Evolutionary conservation across 2,329 filamentous ascomycete genomes (phyloP).

Genomic region (Rhynchosporium agropyri): DNA sequence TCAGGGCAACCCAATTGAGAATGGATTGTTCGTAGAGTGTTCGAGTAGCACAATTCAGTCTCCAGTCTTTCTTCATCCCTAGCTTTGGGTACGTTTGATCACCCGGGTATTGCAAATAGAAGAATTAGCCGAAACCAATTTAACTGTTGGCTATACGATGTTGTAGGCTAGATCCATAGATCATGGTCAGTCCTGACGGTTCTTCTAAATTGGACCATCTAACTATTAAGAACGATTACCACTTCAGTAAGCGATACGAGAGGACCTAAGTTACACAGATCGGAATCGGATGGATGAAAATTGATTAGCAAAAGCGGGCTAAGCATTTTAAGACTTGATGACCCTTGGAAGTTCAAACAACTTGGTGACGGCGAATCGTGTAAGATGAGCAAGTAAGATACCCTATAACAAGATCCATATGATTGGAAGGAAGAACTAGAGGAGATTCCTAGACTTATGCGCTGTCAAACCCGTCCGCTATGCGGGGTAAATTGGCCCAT

Average conservation of each 20-base stretch:
- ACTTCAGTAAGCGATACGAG: not conserved
- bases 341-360: not conserved
- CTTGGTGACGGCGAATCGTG: not conserved
- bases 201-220: too few relatives aligned
- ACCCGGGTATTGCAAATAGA: too few relatives aligned
- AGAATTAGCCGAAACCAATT: too few relatives aligned
- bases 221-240: too few relatives aligned
- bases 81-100: too few relatives aligned
- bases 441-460: not conserved
- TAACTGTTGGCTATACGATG: too few relatives aligned
- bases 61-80: too few relatives aligned
- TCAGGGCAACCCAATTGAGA: too few relatives aligned
- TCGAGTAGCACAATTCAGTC: too few relatives aligned
- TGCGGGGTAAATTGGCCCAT: constrained; percentile 1
- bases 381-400: not conserved
- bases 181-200: too few relatives aligned
- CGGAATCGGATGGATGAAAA: not conserved
- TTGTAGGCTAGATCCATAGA: too few relatives aligned
- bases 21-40: too few relatives aligned
- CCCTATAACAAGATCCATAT: not conserved
- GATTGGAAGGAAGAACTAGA: not conserved
- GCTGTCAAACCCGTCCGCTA: not conserved
- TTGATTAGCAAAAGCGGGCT: not conserved
- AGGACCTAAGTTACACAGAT: not conserved
- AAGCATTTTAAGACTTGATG: not conserved